A percentile compares a stretch with the other conserved stretches of the same genome.
phyloP scores from a whole-genome alignment of 768 basidiomycete species.

The Leccinellum rugosiceps region DNA sequence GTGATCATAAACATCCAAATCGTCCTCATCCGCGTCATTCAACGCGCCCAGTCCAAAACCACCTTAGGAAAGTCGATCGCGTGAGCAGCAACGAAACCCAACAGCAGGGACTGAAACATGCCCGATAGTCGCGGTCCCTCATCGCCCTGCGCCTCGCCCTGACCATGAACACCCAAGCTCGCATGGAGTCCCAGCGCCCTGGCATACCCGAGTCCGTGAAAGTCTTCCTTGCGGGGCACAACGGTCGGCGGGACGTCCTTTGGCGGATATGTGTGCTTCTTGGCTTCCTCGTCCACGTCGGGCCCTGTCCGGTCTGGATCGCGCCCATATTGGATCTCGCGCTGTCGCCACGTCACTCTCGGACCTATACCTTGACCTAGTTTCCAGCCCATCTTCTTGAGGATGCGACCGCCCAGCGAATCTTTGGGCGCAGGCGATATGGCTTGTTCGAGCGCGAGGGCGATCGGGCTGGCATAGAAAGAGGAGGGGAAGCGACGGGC shows the following conservation, averaged over 20 bases:
- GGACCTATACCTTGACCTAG: slow-evolving; percentile 93
- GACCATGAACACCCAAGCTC: slow-evolving; percentile 41
- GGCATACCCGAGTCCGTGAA: slow-evolving; percentile 80
- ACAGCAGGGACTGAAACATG: slow-evolving; percentile 25
- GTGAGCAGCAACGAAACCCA: neutral
- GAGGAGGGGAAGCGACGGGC: neutral
- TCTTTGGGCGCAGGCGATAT: slow-evolving; percentile 74
- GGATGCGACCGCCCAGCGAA: slow-evolving; percentile 78
- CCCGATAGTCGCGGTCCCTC: slow-evolving; percentile 58
- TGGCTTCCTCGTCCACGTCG: slow-evolving; percentile 76
- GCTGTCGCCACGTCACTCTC: slow-evolving; percentile 72
- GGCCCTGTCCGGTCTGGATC: slow-evolving; percentile 33
- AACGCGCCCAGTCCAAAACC: slow-evolving; percentile 88
- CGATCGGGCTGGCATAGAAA: slow-evolving; percentile 50
- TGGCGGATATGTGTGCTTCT: slow-evolving; percentile 84
- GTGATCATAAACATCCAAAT: slow-evolving; percentile 78
- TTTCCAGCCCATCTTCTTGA: slow-evolving; percentile 96
- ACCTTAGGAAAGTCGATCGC: slow-evolving; percentile 38
- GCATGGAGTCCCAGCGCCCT: slow-evolving; percentile 62
- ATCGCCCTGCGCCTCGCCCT: slow-evolving; percentile 11
- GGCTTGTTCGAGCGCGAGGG: slow-evolving; percentile 57
- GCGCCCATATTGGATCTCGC: slow-evolving; percentile 66
- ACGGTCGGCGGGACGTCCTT: slow-evolving; percentile 67
- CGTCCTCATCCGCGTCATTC: slow-evolving; percentile 94
- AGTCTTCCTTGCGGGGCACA: slow-evolving; percentile 69